Base-by-base conservation (phyloP, 2,329 filamentous ascomycete species). In the Didymosphaeria variabile region DNA sequence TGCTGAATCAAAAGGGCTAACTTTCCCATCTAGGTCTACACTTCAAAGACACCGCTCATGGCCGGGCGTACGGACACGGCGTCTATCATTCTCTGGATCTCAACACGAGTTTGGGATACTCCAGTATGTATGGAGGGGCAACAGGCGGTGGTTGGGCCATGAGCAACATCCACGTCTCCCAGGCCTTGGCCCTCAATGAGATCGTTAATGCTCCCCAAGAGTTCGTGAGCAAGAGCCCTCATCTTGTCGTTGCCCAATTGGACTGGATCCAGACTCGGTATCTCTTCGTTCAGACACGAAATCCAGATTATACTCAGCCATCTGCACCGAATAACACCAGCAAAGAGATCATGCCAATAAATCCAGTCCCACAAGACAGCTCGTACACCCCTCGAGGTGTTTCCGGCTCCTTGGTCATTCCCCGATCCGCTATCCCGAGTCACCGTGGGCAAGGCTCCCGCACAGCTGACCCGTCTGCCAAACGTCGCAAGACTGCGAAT, bases 251-350 rank as follows among this genome's bases (percentile, higher is more conserved):
- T 1, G 75, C 86, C 29, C 83, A 93, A 47, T 80, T 90, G 10
- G 90, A 96, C 70, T 97, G 94, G 94, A 93, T 97, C 61, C 93
- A 96, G 72, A 93, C 92, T 29, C 87, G 93, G 46, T 97, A 96
- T 76, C 83, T 97, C 1, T 91, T 97, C 67, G 87, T 91, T 44
- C 72, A 72, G 51, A 69, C 66, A 12, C 32, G 49, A 1, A 61
- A 53, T 38, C n/a, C 17, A 17, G 26, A 21, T 7, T n/a, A 23
- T 21, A 40, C 42, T 10, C 21, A 17, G 1, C 17, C 23, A 12
- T 49, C 62, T 5, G 0, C 38, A 13, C 54, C 60, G 15, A 51
- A 44, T 23, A 40, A 38, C 17, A 17, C 32, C 19, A 23, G 36
- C 26, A 60, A 68, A 26, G 65, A 67, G 31, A 61, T 59, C 1